Conservation (phyloP, 768 basidiomycete genomes). For the Phylloporus sp. region DNA sequence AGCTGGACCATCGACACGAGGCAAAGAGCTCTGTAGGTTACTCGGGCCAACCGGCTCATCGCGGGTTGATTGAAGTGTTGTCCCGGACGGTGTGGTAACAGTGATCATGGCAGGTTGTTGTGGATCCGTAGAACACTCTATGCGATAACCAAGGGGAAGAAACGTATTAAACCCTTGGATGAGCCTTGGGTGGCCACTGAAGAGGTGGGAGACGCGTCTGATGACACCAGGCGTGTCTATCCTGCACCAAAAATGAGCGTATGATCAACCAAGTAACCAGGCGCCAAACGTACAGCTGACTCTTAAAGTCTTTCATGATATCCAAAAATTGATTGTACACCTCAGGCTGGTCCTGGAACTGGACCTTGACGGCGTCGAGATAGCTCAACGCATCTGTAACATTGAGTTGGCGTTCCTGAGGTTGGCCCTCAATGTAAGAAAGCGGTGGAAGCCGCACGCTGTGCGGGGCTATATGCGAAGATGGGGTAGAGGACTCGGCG, state of each 20-base stretch:
- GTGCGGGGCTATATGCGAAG: slow-evolving; percentile 1
- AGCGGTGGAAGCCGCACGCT: slow-evolving; percentile 18
- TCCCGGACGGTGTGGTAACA: slow-evolving; percentile 73
- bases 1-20: slow-evolving; percentile 16
- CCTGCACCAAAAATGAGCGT: slow-evolving; percentile 37
- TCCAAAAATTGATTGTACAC: slow-evolving; percentile 64
- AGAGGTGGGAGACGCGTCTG: slow-evolving; percentile 88
- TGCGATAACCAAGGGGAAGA: slow-evolving; percentile 89
- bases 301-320: slow-evolving; percentile 77
- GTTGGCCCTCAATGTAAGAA: slow-evolving; percentile 24
- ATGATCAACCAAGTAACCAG: background rate
- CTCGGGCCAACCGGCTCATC: slow-evolving; percentile 40
- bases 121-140: slow-evolving; percentile 72
- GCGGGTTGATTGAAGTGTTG: slow-evolving; percentile 50
- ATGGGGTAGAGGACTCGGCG: slow-evolving; percentile 7
- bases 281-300: slow-evolving; percentile 44
- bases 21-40: slow-evolving; percentile 36
- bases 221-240: slow-evolving; percentile 99
- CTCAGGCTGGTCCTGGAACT: slow-evolving; percentile 55
- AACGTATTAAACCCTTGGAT: slow-evolving; percentile 99
- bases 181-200: slow-evolving; percentile 83
- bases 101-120: slow-evolving; percentile 66
- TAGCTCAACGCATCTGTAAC: slow-evolving; percentile 62
- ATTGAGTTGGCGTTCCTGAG: slow-evolving; percentile 46
- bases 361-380: slow-evolving; percentile 60